A percentile compares a stretch with the other conserved stretches of the same genome.
These are phyloP conservation scores for Arthrobotrys entomopaga DNA, from an alignment of 2,329 filamentous ascomycete genomes.

Conservation along the genomic window DNA sequence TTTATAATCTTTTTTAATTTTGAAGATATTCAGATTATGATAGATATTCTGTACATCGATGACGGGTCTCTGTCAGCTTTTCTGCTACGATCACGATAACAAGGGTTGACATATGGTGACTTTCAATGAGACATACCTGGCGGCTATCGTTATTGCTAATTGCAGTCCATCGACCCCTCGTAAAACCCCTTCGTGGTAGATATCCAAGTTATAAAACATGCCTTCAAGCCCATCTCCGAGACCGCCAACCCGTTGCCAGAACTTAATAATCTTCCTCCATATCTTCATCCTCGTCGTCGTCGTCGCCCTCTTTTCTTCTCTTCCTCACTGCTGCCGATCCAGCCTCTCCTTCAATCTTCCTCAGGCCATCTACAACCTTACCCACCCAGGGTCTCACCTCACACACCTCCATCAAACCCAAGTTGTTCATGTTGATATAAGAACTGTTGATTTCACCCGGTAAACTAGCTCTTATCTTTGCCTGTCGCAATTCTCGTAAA, in stretches of 20 bases:
- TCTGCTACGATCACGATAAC: too few species aligned
- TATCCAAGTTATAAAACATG: too few species aligned
- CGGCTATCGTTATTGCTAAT: too few species aligned
- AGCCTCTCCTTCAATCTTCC: conserved; percentile 74
- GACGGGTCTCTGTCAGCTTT: too few species aligned
- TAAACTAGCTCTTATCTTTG: conserved; percentile 83
- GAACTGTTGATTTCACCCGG: conserved; percentile 67
- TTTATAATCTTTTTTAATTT: too few species aligned
- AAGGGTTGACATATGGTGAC: too few species aligned
- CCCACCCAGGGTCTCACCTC: conserved; percentile 85
- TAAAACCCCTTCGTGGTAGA: too few species aligned
- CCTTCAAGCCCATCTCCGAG: neutral
- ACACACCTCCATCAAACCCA: conserved; percentile 91
- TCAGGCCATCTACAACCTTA: conserved; percentile 86
- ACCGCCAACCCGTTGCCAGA: neutral
- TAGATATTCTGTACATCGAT: too few species aligned
- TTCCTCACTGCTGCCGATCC: conserved; percentile 36
- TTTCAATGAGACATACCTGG: too few species aligned
- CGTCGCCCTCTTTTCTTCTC: conserved; percentile 38
- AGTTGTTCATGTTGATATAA: conserved; percentile 70
- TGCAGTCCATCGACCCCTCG: too few species aligned
- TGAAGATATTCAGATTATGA: too few species aligned
- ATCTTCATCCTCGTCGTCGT: conserved; percentile 34
- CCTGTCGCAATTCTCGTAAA: conserved; percentile 84
- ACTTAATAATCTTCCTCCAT: conserved; percentile 36